These are phyloP conservation scores for Terfezia claveryi DNA, from an alignment of 495 filamentous ascomycete genomes.

Conservation along the genomic window DNA sequence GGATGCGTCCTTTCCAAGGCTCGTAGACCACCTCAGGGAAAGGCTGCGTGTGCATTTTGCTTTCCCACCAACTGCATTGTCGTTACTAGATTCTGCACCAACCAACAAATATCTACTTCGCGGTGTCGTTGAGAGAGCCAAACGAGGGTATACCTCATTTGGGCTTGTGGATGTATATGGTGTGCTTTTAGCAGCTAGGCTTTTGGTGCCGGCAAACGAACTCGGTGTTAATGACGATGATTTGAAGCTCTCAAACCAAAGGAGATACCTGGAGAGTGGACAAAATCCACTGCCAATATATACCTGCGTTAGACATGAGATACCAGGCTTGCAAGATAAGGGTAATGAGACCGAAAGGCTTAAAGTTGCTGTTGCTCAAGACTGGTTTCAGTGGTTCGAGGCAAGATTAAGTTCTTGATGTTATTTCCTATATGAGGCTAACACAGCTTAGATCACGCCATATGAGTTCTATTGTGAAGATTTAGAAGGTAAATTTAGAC, in stretches of 20 bases:
- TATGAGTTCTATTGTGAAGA: slow-evolving; percentile 97
- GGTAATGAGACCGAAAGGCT: slow-evolving; percentile 24
- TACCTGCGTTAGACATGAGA: slow-evolving; percentile 84
- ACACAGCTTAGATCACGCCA: slow-evolving; percentile 36
- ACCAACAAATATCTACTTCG: slow-evolving; percentile 82
- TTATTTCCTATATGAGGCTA: not conserved
- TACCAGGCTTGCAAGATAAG: slow-evolving; percentile 39
- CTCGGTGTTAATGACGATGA: slow-evolving; percentile 50
- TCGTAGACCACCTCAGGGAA: slow-evolving; percentile 67
- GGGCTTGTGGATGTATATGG: slow-evolving; percentile 87
- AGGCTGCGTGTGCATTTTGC: slow-evolving; percentile 73
- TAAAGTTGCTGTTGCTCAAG: slow-evolving; percentile 23
- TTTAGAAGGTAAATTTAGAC: slow-evolving; percentile 24
- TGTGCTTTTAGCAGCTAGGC: slow-evolving; percentile 54
- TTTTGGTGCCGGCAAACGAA: slow-evolving; percentile 70
- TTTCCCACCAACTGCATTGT: slow-evolving; percentile 63
- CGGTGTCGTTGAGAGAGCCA: slow-evolving; percentile 73
- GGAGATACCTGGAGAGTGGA: slow-evolving; percentile 45
- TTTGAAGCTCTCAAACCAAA: slow-evolving; percentile 74
- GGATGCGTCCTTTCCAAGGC: slow-evolving; percentile 33
- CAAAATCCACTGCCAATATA: slow-evolving; percentile 81
- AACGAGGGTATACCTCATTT: slow-evolving; percentile 62
- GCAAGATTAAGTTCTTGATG: not conserved
- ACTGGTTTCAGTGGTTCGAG: slow-evolving; percentile 98
- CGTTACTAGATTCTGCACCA: slow-evolving; percentile 53